A percentile compares a stretch with the other conserved stretches of the same genome.
These are phyloP conservation scores for Daldinia childiae DNA, from an alignment of 495 filamentous ascomycete genomes.

Conservation along the genomic window DNA sequence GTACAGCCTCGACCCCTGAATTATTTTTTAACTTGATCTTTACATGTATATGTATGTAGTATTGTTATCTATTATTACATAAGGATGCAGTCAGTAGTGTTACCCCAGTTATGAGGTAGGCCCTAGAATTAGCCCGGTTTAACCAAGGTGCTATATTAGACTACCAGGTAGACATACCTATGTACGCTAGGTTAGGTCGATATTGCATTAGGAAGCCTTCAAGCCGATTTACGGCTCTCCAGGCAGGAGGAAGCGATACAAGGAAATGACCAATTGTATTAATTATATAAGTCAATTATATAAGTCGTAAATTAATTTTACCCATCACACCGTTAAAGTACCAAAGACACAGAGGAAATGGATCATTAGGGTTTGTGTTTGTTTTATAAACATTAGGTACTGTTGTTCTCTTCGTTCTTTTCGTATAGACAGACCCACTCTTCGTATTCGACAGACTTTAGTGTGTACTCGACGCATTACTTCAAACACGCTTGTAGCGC, in stretches of 20 bases:
- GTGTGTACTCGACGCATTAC: not conserved
- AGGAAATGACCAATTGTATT: not conserved
- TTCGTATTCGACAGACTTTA: not conserved
- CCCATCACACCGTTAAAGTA: not conserved
- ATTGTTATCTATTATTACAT: not conserved
- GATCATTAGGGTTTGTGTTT: not conserved
- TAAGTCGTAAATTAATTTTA: not conserved
- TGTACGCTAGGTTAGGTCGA: too few species aligned
- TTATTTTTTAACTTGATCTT: not conserved
- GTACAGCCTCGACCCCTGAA: conserved; percentile 13
- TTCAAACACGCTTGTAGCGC: too few species aligned
- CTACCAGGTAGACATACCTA: too few species aligned
- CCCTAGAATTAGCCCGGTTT: too few species aligned
- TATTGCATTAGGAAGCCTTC: not conserved
- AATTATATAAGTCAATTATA: not conserved
- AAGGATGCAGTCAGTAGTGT: not conserved
- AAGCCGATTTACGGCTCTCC: not conserved
- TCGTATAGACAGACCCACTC: not conserved
- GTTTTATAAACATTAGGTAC: not conserved
- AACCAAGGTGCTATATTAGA: too few species aligned
- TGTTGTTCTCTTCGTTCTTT: not conserved
- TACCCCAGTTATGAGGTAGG: not conserved
- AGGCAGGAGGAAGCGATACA: not conserved
- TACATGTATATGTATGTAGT: not conserved
- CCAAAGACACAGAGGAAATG: not conserved